Evolutionary conservation across 192 early-diverging fungal species (phyloP).

Genomic region (Pilaira anomala): DNA sequence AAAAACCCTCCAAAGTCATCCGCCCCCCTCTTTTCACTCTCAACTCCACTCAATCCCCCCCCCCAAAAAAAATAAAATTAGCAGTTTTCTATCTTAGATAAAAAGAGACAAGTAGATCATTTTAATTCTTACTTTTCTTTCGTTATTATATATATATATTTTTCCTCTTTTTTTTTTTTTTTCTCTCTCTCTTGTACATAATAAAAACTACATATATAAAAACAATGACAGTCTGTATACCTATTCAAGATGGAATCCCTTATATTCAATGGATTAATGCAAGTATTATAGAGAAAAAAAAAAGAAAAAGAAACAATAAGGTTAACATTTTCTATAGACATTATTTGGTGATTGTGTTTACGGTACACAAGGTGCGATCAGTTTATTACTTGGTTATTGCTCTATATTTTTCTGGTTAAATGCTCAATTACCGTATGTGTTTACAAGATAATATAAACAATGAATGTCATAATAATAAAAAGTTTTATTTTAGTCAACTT

Average conservation of each 20-base stretch:
- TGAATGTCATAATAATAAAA: not conserved
- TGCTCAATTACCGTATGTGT: constrained; percentile 69
- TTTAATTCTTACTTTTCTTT: not conserved
- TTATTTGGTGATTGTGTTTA: constrained; percentile 53
- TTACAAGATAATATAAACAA: not conserved
- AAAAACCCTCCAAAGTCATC: too few species aligned
- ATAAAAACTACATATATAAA: not conserved
- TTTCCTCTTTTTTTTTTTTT: constrained; percentile 15
- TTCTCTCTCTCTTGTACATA: not conserved
- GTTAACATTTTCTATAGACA: constrained; percentile 25
- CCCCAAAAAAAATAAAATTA: not conserved
- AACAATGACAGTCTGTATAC: constrained; percentile 23
- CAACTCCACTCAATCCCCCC: not conserved
- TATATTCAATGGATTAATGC: constrained; percentile 29
- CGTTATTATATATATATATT: not conserved
- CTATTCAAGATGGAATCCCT: constrained; percentile 12
- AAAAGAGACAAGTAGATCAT: not conserved
- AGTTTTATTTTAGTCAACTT: constrained; percentile 36
- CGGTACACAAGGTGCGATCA: constrained; percentile 34
- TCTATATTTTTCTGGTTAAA: constrained; percentile 70
- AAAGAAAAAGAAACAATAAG: not conserved
- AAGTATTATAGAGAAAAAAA: not conserved
- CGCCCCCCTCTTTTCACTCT: not conserved
- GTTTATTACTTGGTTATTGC: constrained; percentile 51
- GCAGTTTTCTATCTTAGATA: not conserved